Evolutionary conservation across 169 alveolate genomes (phyloP), one percentile per base, ranked within the genome.

Genomic region (Babesia microti): DNA sequence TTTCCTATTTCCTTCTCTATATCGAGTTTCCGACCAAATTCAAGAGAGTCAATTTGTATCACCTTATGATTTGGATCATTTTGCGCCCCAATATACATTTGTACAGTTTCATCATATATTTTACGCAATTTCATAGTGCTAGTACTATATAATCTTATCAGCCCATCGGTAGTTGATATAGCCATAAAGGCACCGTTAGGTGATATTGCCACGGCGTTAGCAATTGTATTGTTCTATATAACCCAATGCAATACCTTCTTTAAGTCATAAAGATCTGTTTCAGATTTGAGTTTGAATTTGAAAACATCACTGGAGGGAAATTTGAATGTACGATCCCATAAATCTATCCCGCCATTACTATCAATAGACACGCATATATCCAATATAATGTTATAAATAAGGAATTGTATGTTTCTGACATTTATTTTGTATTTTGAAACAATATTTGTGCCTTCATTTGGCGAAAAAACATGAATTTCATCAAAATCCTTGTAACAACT

Each of bases 231-330:
- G 17, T 70, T 48, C 53, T 88, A 47, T 19, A 44, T 12, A 5
- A 6, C 14, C 14, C 18, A 35, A 18, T 3, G 11, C n/a, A 24
- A 17, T 6, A 51, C 42, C 45, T 76, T 82, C 42, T 80, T 71
- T 42, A 92, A 47, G 59, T 89, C 94, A 50, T 80, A 87, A 28
- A 89, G 68, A 68, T 90, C 98, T 9, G 98, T 92, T 22, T 85
- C 89, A 26, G 78, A 65, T 47, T 76, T 76, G 72, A 69, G 59
- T 15, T 30, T 36, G 19, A 18, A 3, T 37, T 59, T 14, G 69
- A 65, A n/a, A 32, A 22, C 30, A 6, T 47, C 56, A 2, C 47
- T 40, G 14, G 54, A 55, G 39, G 89, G 89, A 18, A 78, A 56
- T 34, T 78, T 63, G 50, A 78, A 68, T 28, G 83, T 71, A n/a